These are phyloP conservation scores for Pythium folliculosum DNA, from an alignment of 352 stramenopile genomes.

Conservation along the genomic window DNA sequence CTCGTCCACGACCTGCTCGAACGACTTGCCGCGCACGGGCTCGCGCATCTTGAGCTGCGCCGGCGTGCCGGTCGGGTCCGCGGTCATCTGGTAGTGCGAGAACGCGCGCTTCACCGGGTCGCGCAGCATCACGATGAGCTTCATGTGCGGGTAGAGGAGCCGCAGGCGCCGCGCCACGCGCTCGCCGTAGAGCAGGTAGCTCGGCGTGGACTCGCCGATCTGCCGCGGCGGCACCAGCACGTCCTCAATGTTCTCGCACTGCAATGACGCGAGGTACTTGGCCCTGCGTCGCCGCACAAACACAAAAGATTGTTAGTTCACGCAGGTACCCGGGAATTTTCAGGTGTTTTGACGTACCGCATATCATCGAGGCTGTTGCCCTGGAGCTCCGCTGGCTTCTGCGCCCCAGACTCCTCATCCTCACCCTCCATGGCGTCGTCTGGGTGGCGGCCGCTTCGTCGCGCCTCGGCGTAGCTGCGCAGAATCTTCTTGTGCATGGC, in stretches of 20 bases:
- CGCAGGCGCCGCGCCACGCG: slow-evolving; percentile 45
- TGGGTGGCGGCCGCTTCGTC: slow-evolving; percentile 1
- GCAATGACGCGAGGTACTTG: slow-evolving; percentile 57
- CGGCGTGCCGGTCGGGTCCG: slow-evolving; percentile 69
- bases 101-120: slow-evolving; percentile 91
- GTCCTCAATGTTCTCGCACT: slow-evolving; percentile 32
- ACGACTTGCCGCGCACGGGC: slow-evolving; percentile 72
- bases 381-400: slow-evolving; percentile 18
- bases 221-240: slow-evolving; percentile 64
- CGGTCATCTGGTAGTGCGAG: slow-evolving; percentile 95
- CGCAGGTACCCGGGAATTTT: no score
- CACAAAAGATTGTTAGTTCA: neutral
- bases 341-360: no score
- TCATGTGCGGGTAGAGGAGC: slow-evolving; percentile 50
- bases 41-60: slow-evolving; percentile 84
- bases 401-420: neutral
- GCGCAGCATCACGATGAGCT: slow-evolving; percentile 92
- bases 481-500: slow-evolving; percentile 34
- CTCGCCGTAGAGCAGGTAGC: slow-evolving; percentile 74
- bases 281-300: slow-evolving; percentile 29
- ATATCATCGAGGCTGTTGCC: slow-evolving; percentile 47
- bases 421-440: neutral
- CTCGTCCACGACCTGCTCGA: slow-evolving; percentile 85
- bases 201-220: slow-evolving; percentile 87
- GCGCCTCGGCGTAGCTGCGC: slow-evolving; percentile 21